phyloP scores from a whole-genome alignment of 2,329 filamentous ascomycete species.

The Arthroderma uncinatum region DNA sequence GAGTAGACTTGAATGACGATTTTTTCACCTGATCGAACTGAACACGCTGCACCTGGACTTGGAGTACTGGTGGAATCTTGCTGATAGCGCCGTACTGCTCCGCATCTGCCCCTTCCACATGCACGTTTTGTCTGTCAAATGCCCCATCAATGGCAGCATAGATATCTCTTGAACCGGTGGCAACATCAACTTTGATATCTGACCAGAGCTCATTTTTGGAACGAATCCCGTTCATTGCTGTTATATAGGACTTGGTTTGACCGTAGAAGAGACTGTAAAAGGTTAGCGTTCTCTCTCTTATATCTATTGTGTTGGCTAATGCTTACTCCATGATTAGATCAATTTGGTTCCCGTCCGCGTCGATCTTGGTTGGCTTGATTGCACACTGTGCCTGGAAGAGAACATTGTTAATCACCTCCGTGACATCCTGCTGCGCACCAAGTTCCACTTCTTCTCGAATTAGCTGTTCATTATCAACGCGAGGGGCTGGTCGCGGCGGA shows the following conservation, averaged over 20 bases:
- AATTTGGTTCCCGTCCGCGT: conserved; percentile 61
- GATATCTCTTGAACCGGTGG: conserved; percentile 51
- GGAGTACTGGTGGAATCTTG: conserved; percentile 70
- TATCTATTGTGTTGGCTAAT: not conserved
- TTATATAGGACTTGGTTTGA: conserved; percentile 35
- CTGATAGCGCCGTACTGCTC: conserved; percentile 61
- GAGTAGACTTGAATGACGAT: conserved; percentile 58
- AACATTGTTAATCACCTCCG: conserved; percentile 88
- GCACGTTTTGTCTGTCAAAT: conserved; percentile 69
- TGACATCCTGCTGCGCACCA: conserved; percentile 81
- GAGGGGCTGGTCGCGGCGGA: conserved; percentile 41
- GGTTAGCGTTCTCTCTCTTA: not conserved
- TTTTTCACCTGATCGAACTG: conserved; percentile 55
- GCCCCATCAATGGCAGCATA: conserved; percentile 76
- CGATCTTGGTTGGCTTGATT: conserved; percentile 58
- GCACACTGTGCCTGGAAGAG: conserved; percentile 84
- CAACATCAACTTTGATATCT: conserved; percentile 52
- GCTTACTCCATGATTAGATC: conserved; percentile 61
- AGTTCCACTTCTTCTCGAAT: conserved; percentile 44
- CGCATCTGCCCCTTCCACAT: conserved; percentile 50
- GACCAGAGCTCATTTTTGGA: conserved; percentile 49
- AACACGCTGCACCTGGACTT: conserved; percentile 78
- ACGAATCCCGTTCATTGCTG: conserved; percentile 37
- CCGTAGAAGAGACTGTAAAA: conserved; percentile 40
- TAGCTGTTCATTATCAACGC: conserved; percentile 26